Evolutionary conservation across 495 filamentous ascomycete genomes (phyloP).

Genomic region (Penicillium alfredii): DNA sequence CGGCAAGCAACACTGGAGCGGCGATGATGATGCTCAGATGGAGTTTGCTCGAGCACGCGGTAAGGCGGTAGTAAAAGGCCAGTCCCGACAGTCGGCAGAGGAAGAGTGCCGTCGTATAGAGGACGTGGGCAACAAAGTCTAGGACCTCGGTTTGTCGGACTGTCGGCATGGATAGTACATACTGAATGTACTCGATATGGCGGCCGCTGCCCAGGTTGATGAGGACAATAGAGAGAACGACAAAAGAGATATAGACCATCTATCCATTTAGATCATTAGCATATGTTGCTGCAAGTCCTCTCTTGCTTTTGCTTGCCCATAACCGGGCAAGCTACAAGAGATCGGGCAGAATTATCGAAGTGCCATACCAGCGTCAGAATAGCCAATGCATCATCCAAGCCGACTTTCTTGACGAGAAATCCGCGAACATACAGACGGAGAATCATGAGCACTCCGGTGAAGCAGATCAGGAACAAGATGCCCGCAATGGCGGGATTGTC

Average conservation of each 20-base stretch:
- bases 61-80: conserved; percentile 42
- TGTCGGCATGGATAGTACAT: conserved; percentile 31
- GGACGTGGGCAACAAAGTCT: conserved; percentile 41
- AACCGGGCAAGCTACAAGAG: too few species aligned
- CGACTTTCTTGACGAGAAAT: conserved; percentile 28
- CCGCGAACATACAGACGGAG: conserved; percentile 30
- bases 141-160: conserved; percentile 35
- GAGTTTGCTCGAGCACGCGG: conserved; percentile 26
- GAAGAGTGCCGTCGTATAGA: conserved; percentile 43
- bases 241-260: conserved; percentile 31
- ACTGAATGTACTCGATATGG: conserved; percentile 43
- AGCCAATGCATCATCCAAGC: conserved; percentile 33
- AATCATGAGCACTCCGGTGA: conserved; percentile 26
- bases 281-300: too few species aligned
- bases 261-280: too few species aligned
- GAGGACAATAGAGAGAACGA: conserved; percentile 33
- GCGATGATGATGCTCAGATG: conserved; percentile 29
- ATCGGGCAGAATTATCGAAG: too few species aligned
- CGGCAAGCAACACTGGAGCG: conserved; percentile 28
- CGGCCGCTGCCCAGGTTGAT: conserved; percentile 43
- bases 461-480: conserved; percentile 34
- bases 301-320: too few species aligned
- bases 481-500: conserved; percentile 33
- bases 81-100: conserved; percentile 44
- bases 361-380: conserved; percentile 31